Evolutionary conservation across 352 stramenopile genomes (phyloP).

Genomic region (Blastocystis sp.): DNA sequence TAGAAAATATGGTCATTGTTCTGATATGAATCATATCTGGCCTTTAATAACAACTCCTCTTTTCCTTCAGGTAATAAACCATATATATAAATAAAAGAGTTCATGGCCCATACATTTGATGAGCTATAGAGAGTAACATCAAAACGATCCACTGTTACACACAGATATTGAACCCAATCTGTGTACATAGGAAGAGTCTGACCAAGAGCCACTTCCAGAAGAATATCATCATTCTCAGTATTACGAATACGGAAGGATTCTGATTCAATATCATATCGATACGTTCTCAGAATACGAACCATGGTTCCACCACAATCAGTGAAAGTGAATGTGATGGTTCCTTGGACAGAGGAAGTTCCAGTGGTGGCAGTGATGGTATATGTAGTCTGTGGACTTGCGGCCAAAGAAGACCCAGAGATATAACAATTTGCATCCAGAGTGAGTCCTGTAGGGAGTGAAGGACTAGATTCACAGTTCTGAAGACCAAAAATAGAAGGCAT

Average conservation of each 20-base stretch:
- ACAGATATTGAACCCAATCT: constrained; percentile 6
- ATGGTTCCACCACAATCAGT: constrained; percentile 8
- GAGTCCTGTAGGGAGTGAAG: neutral
- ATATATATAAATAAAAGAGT: constrained; percentile 13
- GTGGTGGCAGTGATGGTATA: constrained; percentile 10
- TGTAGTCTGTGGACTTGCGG: neutral
- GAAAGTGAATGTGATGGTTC: neutral
- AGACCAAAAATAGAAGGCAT: neutral
- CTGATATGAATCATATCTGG: constrained; percentile 10
- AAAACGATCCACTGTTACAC: neutral
- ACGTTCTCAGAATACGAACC: neutral
- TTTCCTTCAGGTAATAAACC: neutral
- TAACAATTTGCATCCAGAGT: neutral
- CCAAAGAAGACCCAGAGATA: neutral
- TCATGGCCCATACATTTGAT: neutral
- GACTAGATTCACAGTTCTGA: neutral
- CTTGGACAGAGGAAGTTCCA: neutral
- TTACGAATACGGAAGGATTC: constrained; percentile 5
- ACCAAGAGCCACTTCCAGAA: neutral
- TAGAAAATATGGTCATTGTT: neutral
- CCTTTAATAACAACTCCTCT: neutral
- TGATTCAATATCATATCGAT: neutral
- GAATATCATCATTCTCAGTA: neutral
- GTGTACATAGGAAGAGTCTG: neutral
- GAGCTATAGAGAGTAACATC: neutral